phyloP scores from a whole-genome alignment of 2,329 filamentous ascomycete species.

The Ceratocystis destructans region DNA sequence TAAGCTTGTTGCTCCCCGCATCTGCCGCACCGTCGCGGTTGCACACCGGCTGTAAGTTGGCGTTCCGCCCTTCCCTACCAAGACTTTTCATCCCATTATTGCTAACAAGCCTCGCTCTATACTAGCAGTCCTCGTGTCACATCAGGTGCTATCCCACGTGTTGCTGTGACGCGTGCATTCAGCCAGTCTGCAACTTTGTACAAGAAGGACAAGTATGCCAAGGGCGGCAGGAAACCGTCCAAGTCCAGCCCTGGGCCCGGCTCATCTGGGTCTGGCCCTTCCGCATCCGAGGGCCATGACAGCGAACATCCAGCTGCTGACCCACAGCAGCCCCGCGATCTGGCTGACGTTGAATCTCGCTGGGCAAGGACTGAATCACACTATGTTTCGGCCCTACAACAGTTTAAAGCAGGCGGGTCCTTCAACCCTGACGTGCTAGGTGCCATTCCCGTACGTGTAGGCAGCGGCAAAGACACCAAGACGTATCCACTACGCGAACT shows the following conservation, averaged over 20 bases:
- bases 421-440: slow-evolving; percentile 40
- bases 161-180: slow-evolving; percentile 23
- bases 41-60: slow-evolving; percentile 7
- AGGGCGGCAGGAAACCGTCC: slow-evolving; percentile 19
- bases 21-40: background rate
- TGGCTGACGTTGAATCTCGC: slow-evolving; percentile 35
- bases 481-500: slow-evolving; percentile 40
- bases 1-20: slow-evolving; percentile 1
- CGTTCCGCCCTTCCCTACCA: background rate
- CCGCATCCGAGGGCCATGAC: slow-evolving; percentile 21
- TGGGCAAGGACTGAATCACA: slow-evolving; percentile 31
- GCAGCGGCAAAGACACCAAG: slow-evolving; percentile 22
- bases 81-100: background rate
- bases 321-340: slow-evolving; percentile 35
- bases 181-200: slow-evolving; percentile 23
- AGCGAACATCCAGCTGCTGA: slow-evolving; percentile 25
- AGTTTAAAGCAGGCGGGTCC: slow-evolving; percentile 34
- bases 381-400: slow-evolving; percentile 30
- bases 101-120: background rate
- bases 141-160: background rate
- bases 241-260: slow-evolving; percentile 19
- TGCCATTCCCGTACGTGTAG: slow-evolving; percentile 29
- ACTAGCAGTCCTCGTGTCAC: background rate
- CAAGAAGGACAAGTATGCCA: slow-evolving; percentile 27
- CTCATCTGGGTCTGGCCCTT: slow-evolving; percentile 20